Conservation (phyloP, 495 filamentous ascomycete genomes). For the Tuber aestivum region DNA sequence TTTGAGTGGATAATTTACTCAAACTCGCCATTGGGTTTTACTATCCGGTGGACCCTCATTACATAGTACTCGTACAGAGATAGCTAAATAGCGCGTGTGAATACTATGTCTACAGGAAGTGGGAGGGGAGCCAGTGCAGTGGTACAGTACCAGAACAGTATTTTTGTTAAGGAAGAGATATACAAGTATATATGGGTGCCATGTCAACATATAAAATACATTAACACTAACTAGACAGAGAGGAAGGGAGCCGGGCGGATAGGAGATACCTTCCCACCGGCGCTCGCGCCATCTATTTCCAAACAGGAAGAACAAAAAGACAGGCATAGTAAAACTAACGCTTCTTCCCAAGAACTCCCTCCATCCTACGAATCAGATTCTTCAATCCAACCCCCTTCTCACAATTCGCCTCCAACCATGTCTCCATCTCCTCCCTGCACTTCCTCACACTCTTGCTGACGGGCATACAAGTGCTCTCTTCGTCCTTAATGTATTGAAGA, state of each 20-base stretch:
- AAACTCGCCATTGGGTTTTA: neutral
- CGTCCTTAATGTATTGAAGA: constrained; percentile 53
- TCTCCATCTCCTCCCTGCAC: constrained; percentile 74
- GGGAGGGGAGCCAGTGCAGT: neutral
- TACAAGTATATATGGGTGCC: neutral
- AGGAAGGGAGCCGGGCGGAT: neutral
- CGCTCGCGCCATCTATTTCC: neutral
- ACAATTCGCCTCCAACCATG: constrained; percentile 69
- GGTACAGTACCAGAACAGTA: neutral
- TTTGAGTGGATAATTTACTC: neutral
- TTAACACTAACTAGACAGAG: neutral
- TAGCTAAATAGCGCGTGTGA: neutral
- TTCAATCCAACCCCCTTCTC: constrained; percentile 77
- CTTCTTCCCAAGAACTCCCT: constrained; percentile 50
- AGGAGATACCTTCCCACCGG: neutral
- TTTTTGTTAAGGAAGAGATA: neutral
- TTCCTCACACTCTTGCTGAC: constrained; percentile 59
- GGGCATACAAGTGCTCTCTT: constrained; percentile 59
- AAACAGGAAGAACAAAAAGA: neutral
- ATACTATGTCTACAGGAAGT: neutral
- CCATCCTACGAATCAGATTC: constrained; percentile 61
- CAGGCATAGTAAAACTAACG: constrained; percentile 3
- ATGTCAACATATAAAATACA: neutral
- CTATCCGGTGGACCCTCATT: neutral
- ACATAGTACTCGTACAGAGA: too few species aligned